A percentile compares a stretch with the other conserved stretches of the same genome.
Evolutionary conservation across 2,329 filamentous ascomycete species (phyloP).

Genomic region (Pseudogymnoascus sp.): DNA sequence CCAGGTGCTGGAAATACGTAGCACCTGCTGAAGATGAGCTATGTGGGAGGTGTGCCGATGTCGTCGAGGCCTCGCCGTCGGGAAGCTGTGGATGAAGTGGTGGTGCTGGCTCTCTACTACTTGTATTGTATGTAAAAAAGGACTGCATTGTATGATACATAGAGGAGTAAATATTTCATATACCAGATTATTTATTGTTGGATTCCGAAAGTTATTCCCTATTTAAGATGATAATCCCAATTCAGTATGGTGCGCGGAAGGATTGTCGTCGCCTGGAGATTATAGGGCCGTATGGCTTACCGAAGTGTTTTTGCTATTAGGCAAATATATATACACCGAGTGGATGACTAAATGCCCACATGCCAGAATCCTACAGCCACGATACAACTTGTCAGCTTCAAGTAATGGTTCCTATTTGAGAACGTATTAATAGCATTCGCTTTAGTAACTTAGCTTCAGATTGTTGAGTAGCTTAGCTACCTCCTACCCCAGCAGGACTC

Average conservation of each 20-base stretch:
- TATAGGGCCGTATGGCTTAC: no score
- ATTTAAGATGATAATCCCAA: not conserved
- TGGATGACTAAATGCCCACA: not conserved
- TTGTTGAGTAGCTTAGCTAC: not conserved
- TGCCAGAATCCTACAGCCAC: not conserved
- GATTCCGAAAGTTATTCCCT: not conserved
- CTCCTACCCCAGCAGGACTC: not conserved
- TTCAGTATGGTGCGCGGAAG: not conserved
- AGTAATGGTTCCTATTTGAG: not conserved
- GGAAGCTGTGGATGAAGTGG: not conserved
- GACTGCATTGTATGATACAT: not conserved
- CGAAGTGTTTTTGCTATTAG: no score
- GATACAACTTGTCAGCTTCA: not conserved
- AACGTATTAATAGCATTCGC: not conserved
- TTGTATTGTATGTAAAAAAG: conserved; percentile 2
- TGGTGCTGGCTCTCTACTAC: conserved; percentile 5
- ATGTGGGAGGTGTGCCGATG: conserved; percentile 66
- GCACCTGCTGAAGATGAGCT: conserved; percentile 58
- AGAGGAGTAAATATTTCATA: not conserved
- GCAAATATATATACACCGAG: not conserved
- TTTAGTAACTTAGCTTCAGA: not conserved
- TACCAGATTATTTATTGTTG: not conserved
- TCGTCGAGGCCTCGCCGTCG: conserved; percentile 40
- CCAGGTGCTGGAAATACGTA: conserved; percentile 81
- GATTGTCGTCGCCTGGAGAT: no score